phyloP scores from a whole-genome alignment of 805 yeast species.

The Jamesozyma lodderae region DNA sequence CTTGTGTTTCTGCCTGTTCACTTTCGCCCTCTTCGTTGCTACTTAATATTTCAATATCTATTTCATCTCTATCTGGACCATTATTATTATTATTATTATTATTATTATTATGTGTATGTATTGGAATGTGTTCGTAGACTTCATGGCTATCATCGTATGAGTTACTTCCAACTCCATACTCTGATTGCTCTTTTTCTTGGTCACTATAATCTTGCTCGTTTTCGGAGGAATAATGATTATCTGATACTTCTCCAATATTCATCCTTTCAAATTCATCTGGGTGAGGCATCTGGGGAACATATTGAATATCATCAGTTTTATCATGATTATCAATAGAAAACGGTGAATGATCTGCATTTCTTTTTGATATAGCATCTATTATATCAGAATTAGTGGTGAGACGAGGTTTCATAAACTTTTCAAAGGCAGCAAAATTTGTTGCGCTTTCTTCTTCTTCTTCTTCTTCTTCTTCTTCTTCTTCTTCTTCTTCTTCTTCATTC shows the following conservation, averaged over 20 bases:
- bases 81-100: not conserved
- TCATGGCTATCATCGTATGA: not conserved
- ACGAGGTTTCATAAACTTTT: slow-evolving; percentile 3
- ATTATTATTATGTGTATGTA: not conserved
- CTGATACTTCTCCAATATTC: not conserved
- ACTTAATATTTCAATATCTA: not conserved
- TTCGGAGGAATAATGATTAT: not conserved
- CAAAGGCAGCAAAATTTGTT: not conserved
- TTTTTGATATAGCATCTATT: not conserved
- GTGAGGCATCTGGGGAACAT: no score
- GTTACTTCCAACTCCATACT: not conserved
- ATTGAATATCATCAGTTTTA: not conserved
- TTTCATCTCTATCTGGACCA: not conserved
- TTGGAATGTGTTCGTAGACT: not conserved
- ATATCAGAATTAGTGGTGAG: not conserved
- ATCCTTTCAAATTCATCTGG: no score
- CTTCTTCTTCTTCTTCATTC: not conserved
- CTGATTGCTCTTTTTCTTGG: not conserved
- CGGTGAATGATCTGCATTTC: not conserved
- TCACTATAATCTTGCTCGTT: not conserved
- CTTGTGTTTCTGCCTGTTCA: no score
- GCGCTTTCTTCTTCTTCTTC: not conserved
- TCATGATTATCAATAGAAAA: no score
- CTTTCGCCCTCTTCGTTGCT: not conserved
- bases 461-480: no score